phyloP scores from a whole-genome alignment of 2,329 filamentous ascomycete species.

The Colletotrichum tropicale region DNA sequence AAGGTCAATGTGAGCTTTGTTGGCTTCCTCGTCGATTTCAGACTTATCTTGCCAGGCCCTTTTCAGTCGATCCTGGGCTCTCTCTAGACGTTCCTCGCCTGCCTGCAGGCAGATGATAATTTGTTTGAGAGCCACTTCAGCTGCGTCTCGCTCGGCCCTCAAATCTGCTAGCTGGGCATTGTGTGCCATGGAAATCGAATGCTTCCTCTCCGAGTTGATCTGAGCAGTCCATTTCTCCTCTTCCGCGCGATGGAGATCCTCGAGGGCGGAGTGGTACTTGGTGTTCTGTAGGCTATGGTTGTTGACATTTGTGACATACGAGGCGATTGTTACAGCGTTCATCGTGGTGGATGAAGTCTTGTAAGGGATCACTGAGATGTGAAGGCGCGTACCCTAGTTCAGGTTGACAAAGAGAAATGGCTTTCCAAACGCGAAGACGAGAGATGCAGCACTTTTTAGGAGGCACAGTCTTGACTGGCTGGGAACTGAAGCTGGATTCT shows the following conservation, averaged over 20 bases:
- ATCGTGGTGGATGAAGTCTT: not conserved
- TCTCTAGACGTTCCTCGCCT: not conserved
- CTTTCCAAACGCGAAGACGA: not conserved
- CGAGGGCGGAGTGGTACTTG: not conserved
- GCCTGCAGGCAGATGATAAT: not conserved
- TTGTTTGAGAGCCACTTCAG: not conserved
- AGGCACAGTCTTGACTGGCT: not conserved
- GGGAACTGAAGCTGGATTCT: not conserved
- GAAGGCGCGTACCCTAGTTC: not conserved
- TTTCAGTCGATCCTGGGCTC: accelerated
- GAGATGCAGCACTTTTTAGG: not conserved
- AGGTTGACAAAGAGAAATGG: not conserved
- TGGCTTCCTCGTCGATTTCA: not conserved
- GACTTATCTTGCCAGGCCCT: accelerated
- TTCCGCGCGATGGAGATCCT: not conserved
- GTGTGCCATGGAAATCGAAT: not conserved
- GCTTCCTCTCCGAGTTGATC: accelerated
- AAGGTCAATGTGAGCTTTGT: accelerated
- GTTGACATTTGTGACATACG: not conserved
- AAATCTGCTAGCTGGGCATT: not conserved
- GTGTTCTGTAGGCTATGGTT: not conserved
- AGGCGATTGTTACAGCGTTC: not conserved
- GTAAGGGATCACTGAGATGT: not conserved
- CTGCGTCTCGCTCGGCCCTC: not conserved
- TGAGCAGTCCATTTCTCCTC: not conserved